These are phyloP conservation scores for Ogataea polymorpha DNA, from an alignment of 805 yeast genomes.

Conservation along the genomic window DNA sequence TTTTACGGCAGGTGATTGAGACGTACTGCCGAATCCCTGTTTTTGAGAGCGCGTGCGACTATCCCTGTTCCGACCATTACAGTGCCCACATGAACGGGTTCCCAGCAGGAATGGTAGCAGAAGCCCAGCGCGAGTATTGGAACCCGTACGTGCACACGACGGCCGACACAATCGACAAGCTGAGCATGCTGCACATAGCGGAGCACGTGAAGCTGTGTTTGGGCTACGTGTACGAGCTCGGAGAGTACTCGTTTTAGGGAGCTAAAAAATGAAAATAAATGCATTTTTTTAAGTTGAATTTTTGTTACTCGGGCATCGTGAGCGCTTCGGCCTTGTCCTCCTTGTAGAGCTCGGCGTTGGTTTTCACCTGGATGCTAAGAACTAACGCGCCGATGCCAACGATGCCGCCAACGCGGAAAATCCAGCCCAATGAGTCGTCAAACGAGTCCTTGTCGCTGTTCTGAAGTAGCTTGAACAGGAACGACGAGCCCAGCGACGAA, in stretches of 20 bases:
- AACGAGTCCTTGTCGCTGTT: constrained; percentile 25
- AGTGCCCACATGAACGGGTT: constrained; percentile 80
- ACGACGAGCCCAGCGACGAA: constrained; percentile 46
- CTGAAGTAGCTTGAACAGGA: constrained; percentile 41
- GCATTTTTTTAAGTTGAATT: no score
- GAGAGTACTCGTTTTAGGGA: constrained; percentile 5
- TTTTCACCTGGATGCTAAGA: constrained; percentile 41
- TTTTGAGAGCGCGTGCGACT: constrained; percentile 79
- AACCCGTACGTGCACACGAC: constrained; percentile 74
- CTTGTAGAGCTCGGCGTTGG: constrained; percentile 34
- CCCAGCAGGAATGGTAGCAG: constrained; percentile 82
- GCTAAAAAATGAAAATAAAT: no score
- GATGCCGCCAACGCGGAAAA: constrained; percentile 53
- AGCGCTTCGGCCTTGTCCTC: constrained; percentile 31
- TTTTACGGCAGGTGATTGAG: constrained; percentile 57
- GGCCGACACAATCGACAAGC: constrained; percentile 75
- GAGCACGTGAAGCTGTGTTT: constrained; percentile 79
- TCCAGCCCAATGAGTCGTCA: constrained; percentile 53
- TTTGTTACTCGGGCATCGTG: not conserved
- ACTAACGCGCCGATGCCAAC: constrained; percentile 45
- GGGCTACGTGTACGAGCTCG: constrained; percentile 70
- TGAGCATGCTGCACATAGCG: constrained; percentile 73
- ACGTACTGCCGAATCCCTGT: constrained; percentile 66
- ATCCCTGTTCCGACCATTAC: constrained; percentile 92
- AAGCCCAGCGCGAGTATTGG: constrained; percentile 61